Conservation (phyloP, 305 asterid species). For the Fraxinus platypoda region DNA sequence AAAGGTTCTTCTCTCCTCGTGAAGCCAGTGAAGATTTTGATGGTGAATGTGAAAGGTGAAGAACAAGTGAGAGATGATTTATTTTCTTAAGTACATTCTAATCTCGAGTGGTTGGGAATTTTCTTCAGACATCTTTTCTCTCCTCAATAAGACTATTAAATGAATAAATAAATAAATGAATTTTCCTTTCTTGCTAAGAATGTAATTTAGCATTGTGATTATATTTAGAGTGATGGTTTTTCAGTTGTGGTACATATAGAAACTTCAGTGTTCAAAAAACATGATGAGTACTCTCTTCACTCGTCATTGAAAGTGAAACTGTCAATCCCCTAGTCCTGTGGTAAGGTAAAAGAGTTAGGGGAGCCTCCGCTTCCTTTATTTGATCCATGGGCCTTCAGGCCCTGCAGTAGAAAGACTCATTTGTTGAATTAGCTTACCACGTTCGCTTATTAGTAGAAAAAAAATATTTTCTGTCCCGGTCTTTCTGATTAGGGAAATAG, state of each 20-base stretch:
- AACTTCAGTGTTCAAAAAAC: neutral
- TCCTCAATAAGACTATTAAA: conserved; percentile 12
- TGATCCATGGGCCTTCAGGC: neutral
- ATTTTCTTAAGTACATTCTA: conserved; percentile 25
- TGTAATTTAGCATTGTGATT: neutral
- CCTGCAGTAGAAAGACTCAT: neutral
- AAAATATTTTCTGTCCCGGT: neutral
- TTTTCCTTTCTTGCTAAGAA: neutral
- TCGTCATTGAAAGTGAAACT: conserved; percentile 1
- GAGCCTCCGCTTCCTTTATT: neutral
- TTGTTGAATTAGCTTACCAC: neutral
- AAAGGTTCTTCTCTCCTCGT: conserved; percentile 36
- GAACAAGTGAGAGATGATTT: conserved; percentile 42
- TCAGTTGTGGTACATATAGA: neutral
- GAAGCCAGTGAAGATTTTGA: conserved; percentile 35
- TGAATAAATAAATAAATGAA: neutral
- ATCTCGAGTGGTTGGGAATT: neutral
- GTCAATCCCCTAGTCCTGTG: neutral
- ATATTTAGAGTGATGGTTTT: conserved; percentile 8
- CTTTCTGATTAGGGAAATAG: neutral
- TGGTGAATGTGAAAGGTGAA: conserved; percentile 60
- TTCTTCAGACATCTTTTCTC: conserved; percentile 1
- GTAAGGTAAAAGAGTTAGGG: neutral
- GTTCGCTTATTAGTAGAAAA: neutral
- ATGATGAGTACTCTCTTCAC: neutral